phyloP scores from a whole-genome alignment of 2,329 filamentous ascomycete genomes.

The Cladosporium phlei region DNA sequence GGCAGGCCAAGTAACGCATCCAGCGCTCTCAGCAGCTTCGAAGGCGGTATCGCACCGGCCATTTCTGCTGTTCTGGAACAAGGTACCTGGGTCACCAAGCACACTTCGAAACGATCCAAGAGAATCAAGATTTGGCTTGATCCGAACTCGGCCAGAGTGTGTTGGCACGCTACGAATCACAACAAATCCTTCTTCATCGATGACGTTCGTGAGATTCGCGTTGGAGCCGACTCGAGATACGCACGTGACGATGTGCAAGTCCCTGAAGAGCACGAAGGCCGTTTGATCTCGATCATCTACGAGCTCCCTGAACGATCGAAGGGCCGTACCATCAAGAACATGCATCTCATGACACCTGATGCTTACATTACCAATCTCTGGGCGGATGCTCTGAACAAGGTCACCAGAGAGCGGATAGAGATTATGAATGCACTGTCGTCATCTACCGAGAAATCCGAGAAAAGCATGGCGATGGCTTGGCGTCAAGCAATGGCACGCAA shows the following conservation, averaged over 20 bases:
- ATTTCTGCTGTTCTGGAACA: constrained; percentile 72
- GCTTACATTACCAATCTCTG: constrained; percentile 69
- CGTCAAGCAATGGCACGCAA: constrained; percentile 72
- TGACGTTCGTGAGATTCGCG: constrained; percentile 86
- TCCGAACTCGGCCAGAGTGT: constrained; percentile 76
- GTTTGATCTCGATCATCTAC: constrained; percentile 90
- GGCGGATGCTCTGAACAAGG: constrained; percentile 76
- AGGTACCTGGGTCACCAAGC: constrained; percentile 73
- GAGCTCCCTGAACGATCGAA: constrained; percentile 72
- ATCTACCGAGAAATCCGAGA: constrained; percentile 68
- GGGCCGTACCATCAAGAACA: constrained; percentile 64
- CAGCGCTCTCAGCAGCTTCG: constrained; percentile 29
- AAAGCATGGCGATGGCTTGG: constrained; percentile 65
- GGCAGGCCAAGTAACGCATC: constrained; percentile 31
- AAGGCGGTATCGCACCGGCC: constrained; percentile 59
- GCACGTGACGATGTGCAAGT: constrained; percentile 81
- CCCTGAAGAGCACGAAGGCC: constrained; percentile 59
- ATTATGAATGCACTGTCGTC: constrained; percentile 85
- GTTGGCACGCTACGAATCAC: constrained; percentile 74
- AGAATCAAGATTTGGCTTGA: constrained; percentile 75
- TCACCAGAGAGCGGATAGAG: constrained; percentile 80
- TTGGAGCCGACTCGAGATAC: constrained; percentile 77
- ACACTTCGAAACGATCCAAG: constrained; percentile 75
- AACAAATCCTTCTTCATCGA: constrained; percentile 89
- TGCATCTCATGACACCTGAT: constrained; percentile 80